A percentile compares a stretch with the other conserved stretches of the same genome.
Conservation (phyloP, 176 grass and related monocot genomes). For the Zizania latifolia region DNA sequence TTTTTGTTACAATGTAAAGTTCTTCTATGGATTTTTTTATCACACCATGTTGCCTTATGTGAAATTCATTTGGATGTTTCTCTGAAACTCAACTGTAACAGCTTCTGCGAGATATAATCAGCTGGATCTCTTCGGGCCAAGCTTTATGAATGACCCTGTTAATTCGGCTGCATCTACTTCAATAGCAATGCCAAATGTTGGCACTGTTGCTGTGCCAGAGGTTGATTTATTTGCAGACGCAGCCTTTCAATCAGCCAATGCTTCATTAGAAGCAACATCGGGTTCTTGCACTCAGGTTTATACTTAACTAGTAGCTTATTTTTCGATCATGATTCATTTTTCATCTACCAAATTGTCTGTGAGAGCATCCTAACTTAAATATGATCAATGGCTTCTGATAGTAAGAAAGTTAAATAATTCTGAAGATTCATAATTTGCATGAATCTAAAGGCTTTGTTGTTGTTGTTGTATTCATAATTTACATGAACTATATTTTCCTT, state of each 20-base stretch:
- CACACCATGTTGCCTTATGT: neutral
- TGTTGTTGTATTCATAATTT: slow-evolving; percentile 1
- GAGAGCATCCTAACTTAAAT: neutral
- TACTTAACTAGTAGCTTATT: neutral
- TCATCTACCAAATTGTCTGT: neutral
- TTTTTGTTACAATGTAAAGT: neutral
- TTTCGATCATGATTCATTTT: slow-evolving; percentile 2
- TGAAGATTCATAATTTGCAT: neutral
- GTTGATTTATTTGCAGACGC: slow-evolving; percentile 62
- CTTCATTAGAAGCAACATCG: slow-evolving; percentile 27
- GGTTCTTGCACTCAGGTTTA: slow-evolving; percentile 21
- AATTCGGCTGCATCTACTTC: slow-evolving; percentile 30
- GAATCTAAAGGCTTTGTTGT: no score
- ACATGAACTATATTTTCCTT: neutral
- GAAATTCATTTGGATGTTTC: neutral
- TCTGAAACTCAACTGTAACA: slow-evolving; percentile 26
- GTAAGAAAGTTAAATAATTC: neutral
- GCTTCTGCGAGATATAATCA: slow-evolving; percentile 33
- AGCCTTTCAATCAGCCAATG: slow-evolving; percentile 36
- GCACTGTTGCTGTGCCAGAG: slow-evolving; percentile 23
- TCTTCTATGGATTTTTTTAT: slow-evolving; percentile 1
- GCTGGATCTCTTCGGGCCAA: slow-evolving; percentile 43
- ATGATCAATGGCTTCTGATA: neutral
- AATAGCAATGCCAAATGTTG: neutral
- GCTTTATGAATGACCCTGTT: slow-evolving; percentile 45